Evolutionary conservation across 1,284 basidiomycete species (phyloP), one percentile per base, ranked within the genome.

Genomic region (Butyriboletus appendiculatus): DNA sequence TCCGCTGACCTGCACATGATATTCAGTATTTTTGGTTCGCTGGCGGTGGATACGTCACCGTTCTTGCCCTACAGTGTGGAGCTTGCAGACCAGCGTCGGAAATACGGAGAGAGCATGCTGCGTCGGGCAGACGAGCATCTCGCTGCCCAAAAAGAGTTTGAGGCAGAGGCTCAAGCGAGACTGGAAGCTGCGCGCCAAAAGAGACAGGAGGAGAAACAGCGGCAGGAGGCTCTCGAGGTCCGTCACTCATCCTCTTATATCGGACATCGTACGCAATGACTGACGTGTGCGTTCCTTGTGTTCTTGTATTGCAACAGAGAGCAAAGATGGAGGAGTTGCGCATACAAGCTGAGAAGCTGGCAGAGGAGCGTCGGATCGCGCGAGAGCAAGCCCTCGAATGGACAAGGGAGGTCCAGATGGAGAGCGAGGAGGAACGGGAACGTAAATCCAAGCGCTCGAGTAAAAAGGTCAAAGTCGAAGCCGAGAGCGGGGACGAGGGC

Each of bases 71-170:
- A 96, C 71, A 90, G 80, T 62, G 78, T 81, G 8, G 93, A 96
- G 47, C 81, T 96, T 45, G 93, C 94, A 0, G 89, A 94, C 63
- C 91, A 96, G 63, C 84, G 95, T 53, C 81, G 86, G 41, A 88
- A 90, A 67, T 97, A 96, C 63, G 92, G 94, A 26, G 88, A 93
- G 55, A 88, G 82, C 66, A 84, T 97, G 76, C 71, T 96, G 47
- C 79, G 89, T 50, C 85, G 85, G 55, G 87, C 85, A 1, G 90
- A 92, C 14, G 90, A 92, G 45, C 90, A 94, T 63, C 75, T 94
- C 32, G 72, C 80, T 7, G 75, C 79, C 28, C 95, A 98, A 68
- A 76, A 81, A 55, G 82, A 85, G 54, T 85, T 86, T 66, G 94
- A 97, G 70, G 75, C 74, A 2, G 88, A 92, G 62, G 80, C 82